Conservation (phyloP, 2,329 filamentous ascomycete species). For the Taxawa tesnikishii region DNA sequence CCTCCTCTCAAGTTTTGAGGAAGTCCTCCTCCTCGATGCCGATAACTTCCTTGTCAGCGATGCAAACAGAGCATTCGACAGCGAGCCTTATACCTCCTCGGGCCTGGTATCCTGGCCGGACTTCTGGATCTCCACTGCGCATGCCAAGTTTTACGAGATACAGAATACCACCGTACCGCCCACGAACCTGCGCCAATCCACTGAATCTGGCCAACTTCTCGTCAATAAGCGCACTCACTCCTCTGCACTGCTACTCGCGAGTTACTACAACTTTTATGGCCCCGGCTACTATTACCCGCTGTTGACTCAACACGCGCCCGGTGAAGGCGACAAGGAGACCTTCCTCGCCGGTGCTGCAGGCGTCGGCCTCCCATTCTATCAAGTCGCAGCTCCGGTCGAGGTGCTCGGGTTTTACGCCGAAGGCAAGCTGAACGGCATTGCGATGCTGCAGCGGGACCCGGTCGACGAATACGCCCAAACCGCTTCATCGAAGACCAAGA, state of each 20-base stretch:
- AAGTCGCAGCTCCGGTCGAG: constrained; percentile 18
- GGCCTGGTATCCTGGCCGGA: constrained; percentile 37
- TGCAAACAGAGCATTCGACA: constrained; percentile 26
- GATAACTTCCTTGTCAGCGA: constrained; percentile 32
- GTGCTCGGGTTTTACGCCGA: constrained; percentile 7
- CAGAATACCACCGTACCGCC: constrained; percentile 18
- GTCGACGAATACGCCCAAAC: constrained; percentile 6
- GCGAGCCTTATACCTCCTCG: constrained; percentile 27
- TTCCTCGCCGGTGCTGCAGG: constrained; percentile 33
- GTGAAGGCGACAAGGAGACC: constrained; percentile 40
- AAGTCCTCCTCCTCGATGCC: constrained; percentile 36
- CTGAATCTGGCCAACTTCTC: constrained; percentile 33
- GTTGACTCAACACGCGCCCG: constrained; percentile 33
- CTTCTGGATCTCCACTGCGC: constrained; percentile 30
- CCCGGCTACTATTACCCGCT: constrained; percentile 33
- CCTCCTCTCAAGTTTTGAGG: constrained; percentile 37
- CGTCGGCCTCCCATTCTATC: constrained; percentile 27
- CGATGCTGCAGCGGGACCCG: constrained; percentile 11
- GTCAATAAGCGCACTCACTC: constrained; percentile 31
- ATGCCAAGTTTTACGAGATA: constrained; percentile 27
- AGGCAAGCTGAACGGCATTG: constrained; percentile 7
- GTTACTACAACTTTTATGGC: constrained; percentile 38
- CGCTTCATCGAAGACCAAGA: too few species aligned
- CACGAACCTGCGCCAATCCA: constrained; percentile 15
- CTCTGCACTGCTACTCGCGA: constrained; percentile 29